Base-by-base conservation (phyloP, 805 yeast species). In the Starmerella davenportii region DNA sequence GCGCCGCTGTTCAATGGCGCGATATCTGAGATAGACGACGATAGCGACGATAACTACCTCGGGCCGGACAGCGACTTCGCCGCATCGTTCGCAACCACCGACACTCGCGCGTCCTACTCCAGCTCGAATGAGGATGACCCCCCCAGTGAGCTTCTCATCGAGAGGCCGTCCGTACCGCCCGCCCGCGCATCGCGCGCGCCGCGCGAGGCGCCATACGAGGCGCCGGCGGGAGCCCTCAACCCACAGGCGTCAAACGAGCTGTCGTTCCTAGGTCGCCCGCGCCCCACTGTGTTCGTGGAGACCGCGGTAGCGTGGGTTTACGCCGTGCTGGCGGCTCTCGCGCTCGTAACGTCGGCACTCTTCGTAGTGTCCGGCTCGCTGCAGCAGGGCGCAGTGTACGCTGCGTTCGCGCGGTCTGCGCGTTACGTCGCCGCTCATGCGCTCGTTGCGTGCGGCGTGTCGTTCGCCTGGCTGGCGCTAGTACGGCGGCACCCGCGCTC, bases 111-210 rank as follows among this genome's bases (percentile, higher is more conserved):
- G 5, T 32, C 35, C 7, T 7, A 7, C 15, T 37, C 21, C 38
- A 20, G 25, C 25, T 9, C 21, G 8, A 21, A 34, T 33, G 23
- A 14, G 28, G 50, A 45, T 14, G 52, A 47, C 28, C 59, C 59
- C 8, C 59, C 59, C 1, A 46, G 40, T 9, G 60, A 56, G 24
- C 32, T 56, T 24, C 51, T 54, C 2, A 43, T 54, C 14, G 57
- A 47, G 44, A 40, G 43, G 5, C 32, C 32, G 19, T 23, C 32
- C 7, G 15, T 7, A 14, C 25, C 15, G 15, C 5, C 7, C 11
- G 23, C 23, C 7, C 5, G 35, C 7, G 9, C 23, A 19, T 8
- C 9, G 5, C 8, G 32, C 5, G 8, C 15, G 13, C 32, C 32
- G 8, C 5, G 16, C 13, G 19, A 9, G 8, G 9, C 11, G 16